Conservation (phyloP, 2,329 filamentous ascomycete species). For the Cytospora mali region DNA sequence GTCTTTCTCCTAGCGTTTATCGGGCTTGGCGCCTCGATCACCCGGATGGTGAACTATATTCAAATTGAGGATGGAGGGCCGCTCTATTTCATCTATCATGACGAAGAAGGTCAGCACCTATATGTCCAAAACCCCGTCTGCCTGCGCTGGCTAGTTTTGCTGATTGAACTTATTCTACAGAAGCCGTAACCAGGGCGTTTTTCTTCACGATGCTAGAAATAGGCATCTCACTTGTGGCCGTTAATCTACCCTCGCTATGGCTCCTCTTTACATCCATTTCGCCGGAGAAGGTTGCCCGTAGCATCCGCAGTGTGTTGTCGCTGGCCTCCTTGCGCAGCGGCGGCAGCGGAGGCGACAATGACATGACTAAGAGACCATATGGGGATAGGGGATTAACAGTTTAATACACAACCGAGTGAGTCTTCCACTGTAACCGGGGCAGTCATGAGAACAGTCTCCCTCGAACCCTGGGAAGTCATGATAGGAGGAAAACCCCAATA, state of each 20-base stretch:
- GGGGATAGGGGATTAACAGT: background rate
- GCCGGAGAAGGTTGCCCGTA: constrained; percentile 26
- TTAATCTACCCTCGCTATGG: constrained; percentile 28
- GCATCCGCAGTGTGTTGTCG: constrained; percentile 26
- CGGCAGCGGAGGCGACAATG: background rate
- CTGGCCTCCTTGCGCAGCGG: constrained; percentile 21
- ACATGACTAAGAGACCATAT: background rate
- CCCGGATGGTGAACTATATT: constrained; percentile 22
- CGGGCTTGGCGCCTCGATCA: constrained; percentile 20
- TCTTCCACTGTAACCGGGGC: no score
- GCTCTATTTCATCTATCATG: constrained; percentile 1
- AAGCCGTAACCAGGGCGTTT: constrained; percentile 10
- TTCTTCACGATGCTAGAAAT: constrained; percentile 25
- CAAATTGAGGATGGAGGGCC: constrained; percentile 8
- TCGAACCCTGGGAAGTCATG: no score
- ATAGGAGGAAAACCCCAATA: no score
- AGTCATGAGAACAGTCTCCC: no score
- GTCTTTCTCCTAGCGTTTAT: constrained; percentile 28
- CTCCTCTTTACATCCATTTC: constrained; percentile 22
- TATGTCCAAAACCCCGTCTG: background rate
- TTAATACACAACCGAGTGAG: background rate
- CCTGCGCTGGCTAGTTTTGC: background rate
- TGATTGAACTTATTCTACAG: constrained; percentile 1
- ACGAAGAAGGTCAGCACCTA: constrained; percentile 4
- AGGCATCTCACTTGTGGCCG: constrained; percentile 23